Base-by-base conservation (phyloP, 495 filamentous ascomycete genomes). In the Penicillium dipodomyicola region DNA sequence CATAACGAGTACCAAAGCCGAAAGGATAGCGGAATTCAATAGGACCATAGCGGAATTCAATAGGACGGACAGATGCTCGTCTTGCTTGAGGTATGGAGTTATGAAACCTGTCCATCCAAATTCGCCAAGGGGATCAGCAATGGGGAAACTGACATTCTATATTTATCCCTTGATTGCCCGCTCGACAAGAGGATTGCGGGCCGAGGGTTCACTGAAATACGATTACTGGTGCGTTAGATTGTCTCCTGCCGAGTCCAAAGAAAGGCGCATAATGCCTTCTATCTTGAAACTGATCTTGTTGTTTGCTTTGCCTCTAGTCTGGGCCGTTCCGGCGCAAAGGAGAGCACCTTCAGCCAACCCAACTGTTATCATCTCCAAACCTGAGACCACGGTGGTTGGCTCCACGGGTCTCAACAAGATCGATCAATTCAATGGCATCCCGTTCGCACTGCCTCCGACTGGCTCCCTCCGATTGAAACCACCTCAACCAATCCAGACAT, bases 371-470 rank as follows among this genome's bases (percentile, higher is more conserved):
- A 82, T 86, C 41, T 61, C 69, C 19, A 69, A 72, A 14, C 67
- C 78, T 2, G 51, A 72, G 30, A 81, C 82, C 45, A 82, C 76
- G 15, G 65, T 85, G 12, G 63, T 84, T n/a, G 84, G 83, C 17
- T 65, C 43, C 27, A 67, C 64, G 1, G 56, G 37, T 25, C 41
- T 42, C 15, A 67, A 52, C 32, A 52, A 62, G 14, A 62, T 80
- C 8, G 82, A 85, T 12, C 62, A 64, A 42, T 89, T 87, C 63
- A 82, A 84, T 50, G 84, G 82, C 2, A 80, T 90, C 11, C 86
- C 87, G 1, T 89, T 82, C 62, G 86, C 86, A 6, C 76, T 85
- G 54, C 76, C 80, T 5, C 86, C 87, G 1, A 76, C 78, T 1
- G 83, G 79, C 0, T 62, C 77, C 3, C 76, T 85, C 40, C 77